Evolutionary conservation across 768 basidiomycete species (phyloP).

Genomic region (Aureoboletus auriporus): DNA sequence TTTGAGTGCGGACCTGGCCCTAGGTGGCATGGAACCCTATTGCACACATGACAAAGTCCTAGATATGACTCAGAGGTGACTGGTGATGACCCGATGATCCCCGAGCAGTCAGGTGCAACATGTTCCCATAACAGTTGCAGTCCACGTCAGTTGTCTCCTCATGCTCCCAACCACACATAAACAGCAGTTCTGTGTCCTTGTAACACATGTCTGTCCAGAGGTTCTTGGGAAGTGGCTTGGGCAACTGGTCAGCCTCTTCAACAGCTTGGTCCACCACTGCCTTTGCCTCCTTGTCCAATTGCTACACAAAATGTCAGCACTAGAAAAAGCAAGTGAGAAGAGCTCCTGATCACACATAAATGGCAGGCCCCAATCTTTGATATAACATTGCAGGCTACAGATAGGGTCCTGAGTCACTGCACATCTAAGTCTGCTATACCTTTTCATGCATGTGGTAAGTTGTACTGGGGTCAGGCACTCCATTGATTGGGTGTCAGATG

Average conservation of each 20-base stretch:
- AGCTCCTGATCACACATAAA: no score
- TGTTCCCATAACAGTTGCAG: no score
- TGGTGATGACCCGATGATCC: no score
- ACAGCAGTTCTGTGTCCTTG: slow-evolving; percentile 80
- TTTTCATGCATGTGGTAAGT: slow-evolving; percentile 99
- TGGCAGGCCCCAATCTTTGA: slow-evolving; percentile 97
- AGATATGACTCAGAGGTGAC: no score
- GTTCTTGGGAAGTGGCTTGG: slow-evolving; percentile 63
- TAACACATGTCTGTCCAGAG: slow-evolving; percentile 88
- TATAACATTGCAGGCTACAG: slow-evolving; percentile 87
- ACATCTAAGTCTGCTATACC: slow-evolving; percentile 95
- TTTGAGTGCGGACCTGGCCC: no score
- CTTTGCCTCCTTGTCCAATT: slow-evolving; percentile 89
- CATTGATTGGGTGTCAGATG: slow-evolving; percentile 20
- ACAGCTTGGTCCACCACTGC: slow-evolving; percentile 83
- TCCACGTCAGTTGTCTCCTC: no score
- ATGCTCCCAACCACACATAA: slow-evolving; percentile 88
- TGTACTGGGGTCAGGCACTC: slow-evolving; percentile 97
- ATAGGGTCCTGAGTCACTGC: slow-evolving; percentile 93
- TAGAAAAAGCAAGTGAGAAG: background rate
- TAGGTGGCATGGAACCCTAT: no score
- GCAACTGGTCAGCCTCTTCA: slow-evolving; percentile 85
- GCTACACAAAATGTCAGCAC: slow-evolving; percentile 35
- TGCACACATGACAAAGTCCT: no score
- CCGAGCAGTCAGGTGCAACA: no score